Percentiles rank a stretch among this genome's conserved stretches.
Evolutionary conservation across 1,139 yeast species (phyloP).

Genomic region (Candida gigantensis): DNA sequence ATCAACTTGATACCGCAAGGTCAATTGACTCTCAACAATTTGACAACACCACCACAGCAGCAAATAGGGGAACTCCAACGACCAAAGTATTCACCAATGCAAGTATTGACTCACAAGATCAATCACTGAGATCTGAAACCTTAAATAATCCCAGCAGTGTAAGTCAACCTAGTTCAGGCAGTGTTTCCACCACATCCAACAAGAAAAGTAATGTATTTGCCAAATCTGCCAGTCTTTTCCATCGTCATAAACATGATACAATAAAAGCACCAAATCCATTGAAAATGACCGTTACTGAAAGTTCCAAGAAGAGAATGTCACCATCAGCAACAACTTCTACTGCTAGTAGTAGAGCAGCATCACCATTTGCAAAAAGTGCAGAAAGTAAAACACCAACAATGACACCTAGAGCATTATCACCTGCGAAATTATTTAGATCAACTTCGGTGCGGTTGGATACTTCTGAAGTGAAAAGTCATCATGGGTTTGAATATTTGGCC

Average conservation of each 20-base stretch:
- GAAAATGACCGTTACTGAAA: constrained; percentile 26
- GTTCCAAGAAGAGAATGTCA: constrained; percentile 25
- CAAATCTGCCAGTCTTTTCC: constrained; percentile 35
- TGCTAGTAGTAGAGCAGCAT: constrained; percentile 24
- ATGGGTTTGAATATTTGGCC: too few species aligned
- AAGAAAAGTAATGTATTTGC: constrained; percentile 33
- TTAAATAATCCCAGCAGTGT: constrained; percentile 9
- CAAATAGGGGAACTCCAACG: constrained; percentile 5
- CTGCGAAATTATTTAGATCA: neutral
- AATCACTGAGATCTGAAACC: constrained; percentile 4
- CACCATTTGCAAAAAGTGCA: constrained; percentile 18
- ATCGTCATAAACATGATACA: constrained; percentile 19
- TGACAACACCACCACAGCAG: too few species aligned
- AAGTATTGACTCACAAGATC: constrained; percentile 4
- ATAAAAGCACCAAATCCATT: constrained; percentile 17
- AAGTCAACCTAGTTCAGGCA: constrained; percentile 3
- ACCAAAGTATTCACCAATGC: constrained; percentile 9
- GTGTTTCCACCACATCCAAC: constrained; percentile 14
- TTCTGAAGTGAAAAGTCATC: neutral
- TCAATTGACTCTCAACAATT: constrained; percentile 11
- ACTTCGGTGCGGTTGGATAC: neutral
- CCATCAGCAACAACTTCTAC: constrained; percentile 1
- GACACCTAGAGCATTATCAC: constrained; percentile 3
- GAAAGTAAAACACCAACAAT: neutral
- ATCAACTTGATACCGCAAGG: constrained; percentile 11